Percentiles rank a stretch among this genome's conserved stretches.
Conservation (phyloP, 208 protist species). For the Porcisia deanei region DNA sequence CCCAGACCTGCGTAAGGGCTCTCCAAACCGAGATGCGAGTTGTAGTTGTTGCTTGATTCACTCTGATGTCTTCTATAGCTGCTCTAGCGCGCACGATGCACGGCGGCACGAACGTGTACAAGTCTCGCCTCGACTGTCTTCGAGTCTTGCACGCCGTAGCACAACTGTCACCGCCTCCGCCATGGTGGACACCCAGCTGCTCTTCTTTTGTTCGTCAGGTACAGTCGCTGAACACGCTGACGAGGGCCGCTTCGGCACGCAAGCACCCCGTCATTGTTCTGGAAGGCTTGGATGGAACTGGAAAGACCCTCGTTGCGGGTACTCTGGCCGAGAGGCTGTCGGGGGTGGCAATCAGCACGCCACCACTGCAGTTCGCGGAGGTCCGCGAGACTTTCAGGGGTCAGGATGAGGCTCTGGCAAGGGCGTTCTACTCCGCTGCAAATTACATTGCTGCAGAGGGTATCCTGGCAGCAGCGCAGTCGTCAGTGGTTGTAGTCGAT, state of each 20-base stretch:
- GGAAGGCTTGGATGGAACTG: conserved; percentile 74
- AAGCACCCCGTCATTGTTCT: conserved; percentile 50
- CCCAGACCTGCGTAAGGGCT: not conserved
- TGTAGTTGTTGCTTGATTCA: not conserved
- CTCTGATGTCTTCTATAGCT: conserved; percentile 7
- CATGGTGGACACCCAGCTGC: conserved; percentile 65
- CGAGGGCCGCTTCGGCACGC: not conserved
- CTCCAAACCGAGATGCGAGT: not conserved
- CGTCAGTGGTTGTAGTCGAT: conserved; percentile 55
- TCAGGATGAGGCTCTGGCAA: conserved; percentile 39
- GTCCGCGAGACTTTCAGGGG: conserved; percentile 50
- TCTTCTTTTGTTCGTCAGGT: conserved; percentile 33
- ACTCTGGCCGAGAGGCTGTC: conserved; percentile 41
- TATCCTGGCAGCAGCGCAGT: conserved; percentile 16
- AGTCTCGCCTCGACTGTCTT: conserved; percentile 41
- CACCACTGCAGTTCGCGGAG: conserved; percentile 35
- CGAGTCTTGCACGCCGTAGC: conserved; percentile 37
- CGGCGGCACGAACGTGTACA: conserved; percentile 51
- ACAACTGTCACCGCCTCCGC: conserved; percentile 22
- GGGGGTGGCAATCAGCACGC: conserved; percentile 48
- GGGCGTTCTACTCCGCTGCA: conserved; percentile 72
- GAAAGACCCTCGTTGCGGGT: conserved; percentile 57
- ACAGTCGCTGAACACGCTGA: conserved; percentile 1
- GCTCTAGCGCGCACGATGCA: conserved; percentile 27
- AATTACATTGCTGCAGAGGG: conserved; percentile 67